Conservation (phyloP, 345 rosid species). For the Citrus inodora region DNA sequence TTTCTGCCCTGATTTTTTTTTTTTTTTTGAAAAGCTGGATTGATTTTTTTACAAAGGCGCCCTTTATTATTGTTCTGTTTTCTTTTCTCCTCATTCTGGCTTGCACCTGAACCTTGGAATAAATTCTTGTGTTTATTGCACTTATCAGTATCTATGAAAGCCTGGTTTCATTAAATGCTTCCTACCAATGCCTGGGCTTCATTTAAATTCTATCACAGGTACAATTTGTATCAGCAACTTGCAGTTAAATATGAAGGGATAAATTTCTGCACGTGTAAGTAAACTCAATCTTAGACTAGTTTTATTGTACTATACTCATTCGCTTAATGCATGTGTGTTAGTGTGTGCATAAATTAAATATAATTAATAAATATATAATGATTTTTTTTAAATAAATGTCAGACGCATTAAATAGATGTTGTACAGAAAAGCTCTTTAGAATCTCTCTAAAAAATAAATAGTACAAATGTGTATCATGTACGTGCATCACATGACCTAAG, state of each 20-base stretch:
- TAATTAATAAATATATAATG: too few relatives aligned
- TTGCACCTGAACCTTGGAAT: slow-evolving; percentile 45
- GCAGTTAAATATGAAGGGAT: not conserved
- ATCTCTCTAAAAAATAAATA: too few relatives aligned
- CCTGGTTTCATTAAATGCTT: slow-evolving; percentile 42
- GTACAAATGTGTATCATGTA: not conserved
- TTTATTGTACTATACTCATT: too few relatives aligned
- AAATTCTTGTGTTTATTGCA: slow-evolving; percentile 55
- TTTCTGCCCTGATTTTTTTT: slow-evolving; percentile 26
- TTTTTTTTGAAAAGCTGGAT: slow-evolving; percentile 21
- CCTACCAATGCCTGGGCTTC: slow-evolving; percentile 18
- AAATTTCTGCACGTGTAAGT: too few relatives aligned
- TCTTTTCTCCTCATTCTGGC: slow-evolving; percentile 13
- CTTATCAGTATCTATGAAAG: slow-evolving; percentile 38
- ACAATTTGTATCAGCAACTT: slow-evolving; percentile 12
- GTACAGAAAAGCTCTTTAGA: too few relatives aligned
- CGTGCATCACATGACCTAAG: not conserved
- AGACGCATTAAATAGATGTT: too few relatives aligned
- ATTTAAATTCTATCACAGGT: slow-evolving; percentile 15
- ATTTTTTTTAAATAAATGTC: too few relatives aligned
- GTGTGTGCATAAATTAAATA: too few relatives aligned
- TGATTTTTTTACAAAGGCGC: slow-evolving; percentile 29
- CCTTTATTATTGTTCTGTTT: slow-evolving; percentile 23
- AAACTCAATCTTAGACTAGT: too few relatives aligned
- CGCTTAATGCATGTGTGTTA: too few relatives aligned